These are phyloP conservation scores for Misopates orontium DNA, from an alignment of 257 asterid species.

Conservation along the genomic window DNA sequence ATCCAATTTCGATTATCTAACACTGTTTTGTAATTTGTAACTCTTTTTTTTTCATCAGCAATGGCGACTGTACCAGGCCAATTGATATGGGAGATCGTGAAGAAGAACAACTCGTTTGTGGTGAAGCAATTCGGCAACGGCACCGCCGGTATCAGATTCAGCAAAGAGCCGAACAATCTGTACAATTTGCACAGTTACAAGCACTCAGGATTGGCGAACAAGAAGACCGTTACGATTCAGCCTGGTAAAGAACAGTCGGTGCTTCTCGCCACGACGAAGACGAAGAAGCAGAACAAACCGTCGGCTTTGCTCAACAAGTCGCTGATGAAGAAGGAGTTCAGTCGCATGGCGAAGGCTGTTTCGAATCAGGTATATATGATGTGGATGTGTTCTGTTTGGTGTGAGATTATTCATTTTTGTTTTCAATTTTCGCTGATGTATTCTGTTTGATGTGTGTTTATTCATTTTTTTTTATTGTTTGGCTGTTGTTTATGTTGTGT, in stretches of 20 bases:
- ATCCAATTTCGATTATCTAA: background rate
- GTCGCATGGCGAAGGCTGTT: slow-evolving; percentile 93
- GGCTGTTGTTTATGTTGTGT: background rate
- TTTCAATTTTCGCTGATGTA: background rate
- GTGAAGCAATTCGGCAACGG: slow-evolving; percentile 85
- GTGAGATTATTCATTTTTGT: background rate
- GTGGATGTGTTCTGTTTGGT: background rate
- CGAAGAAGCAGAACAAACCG: slow-evolving; percentile 88
- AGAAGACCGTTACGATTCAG: slow-evolving; percentile 88
- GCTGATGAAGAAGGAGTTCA: slow-evolving; percentile 86
- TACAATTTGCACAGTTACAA: slow-evolving; percentile 84
- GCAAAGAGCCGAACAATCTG: slow-evolving; percentile 92
- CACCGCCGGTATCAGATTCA: slow-evolving; percentile 67
- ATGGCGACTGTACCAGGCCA: slow-evolving; percentile 92
- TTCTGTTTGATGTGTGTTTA: background rate
- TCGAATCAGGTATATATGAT: slow-evolving; percentile 63
- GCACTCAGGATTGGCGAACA: slow-evolving; percentile 97
- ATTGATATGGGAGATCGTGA: slow-evolving; percentile 95
- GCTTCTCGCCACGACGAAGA: slow-evolving; percentile 77
- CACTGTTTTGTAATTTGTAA: background rate
- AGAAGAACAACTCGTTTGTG: slow-evolving; percentile 74
- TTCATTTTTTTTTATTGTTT: background rate
- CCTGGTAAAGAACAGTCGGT: slow-evolving; percentile 77
- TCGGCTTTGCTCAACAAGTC: slow-evolving; percentile 70
- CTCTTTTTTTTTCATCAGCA: slow-evolving; percentile 23